phyloP scores from a whole-genome alignment of 768 basidiomycete species.

The Suillus spraguei region DNA sequence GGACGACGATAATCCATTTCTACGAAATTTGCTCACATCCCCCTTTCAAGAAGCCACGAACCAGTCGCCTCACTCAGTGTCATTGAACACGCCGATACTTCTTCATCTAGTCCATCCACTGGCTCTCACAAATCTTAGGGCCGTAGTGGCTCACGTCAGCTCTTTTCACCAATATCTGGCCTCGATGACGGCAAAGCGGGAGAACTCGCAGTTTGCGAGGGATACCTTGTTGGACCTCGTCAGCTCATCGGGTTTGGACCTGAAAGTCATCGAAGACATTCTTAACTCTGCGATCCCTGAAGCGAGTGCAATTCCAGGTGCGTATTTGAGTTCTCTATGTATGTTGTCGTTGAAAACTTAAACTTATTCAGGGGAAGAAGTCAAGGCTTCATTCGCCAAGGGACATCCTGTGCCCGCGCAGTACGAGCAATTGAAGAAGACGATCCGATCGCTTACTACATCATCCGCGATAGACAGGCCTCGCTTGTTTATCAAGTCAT shows the following conservation, averaged over 20 bases:
- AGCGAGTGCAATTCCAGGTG: constrained; percentile 22
- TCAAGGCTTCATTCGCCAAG: constrained; percentile 55
- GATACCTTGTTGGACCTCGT: constrained; percentile 64
- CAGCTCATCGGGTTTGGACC: constrained; percentile 64
- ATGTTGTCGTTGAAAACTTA: constrained; percentile 8
- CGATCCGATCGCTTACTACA: constrained; percentile 48
- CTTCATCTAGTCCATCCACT: constrained; percentile 67
- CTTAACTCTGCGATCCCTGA: constrained; percentile 41
- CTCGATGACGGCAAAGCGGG: constrained; percentile 55
- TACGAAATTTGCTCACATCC: constrained; percentile 32
- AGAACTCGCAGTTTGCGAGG: constrained; percentile 66
- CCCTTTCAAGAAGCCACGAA: constrained; percentile 24
- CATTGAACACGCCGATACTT: constrained; percentile 43
- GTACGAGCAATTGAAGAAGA: constrained; percentile 42
- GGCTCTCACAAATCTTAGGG: constrained; percentile 51
- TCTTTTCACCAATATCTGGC: constrained; percentile 57
- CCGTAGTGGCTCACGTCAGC: constrained; percentile 57
- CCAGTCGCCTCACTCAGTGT: constrained; percentile 17
- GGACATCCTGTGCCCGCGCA: constrained; percentile 58
- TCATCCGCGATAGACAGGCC: constrained; percentile 63
- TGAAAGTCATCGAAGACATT: constrained; percentile 50
- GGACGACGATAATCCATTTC: constrained; percentile 32
- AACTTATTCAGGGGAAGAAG: constrained; percentile 46
- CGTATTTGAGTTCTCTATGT: constrained; percentile 13
- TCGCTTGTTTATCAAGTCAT: constrained; percentile 70